Conservation (phyloP, 805 yeast species). For the Maudiozyma barnettii region DNA sequence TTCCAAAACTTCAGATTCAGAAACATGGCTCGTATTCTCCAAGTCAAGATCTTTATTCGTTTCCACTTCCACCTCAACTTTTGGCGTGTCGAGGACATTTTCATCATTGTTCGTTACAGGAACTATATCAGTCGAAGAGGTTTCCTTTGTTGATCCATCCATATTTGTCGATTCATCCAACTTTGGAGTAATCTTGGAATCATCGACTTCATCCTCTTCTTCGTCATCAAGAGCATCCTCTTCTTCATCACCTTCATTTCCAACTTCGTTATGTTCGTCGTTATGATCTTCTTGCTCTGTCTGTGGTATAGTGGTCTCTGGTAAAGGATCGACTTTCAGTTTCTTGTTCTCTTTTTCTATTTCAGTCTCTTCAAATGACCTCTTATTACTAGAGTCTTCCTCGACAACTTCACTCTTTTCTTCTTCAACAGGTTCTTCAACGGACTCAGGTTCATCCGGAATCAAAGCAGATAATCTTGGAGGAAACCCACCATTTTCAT, state of each 20-base stretch:
- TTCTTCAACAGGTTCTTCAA: conserved; percentile 1
- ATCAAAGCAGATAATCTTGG: conserved; percentile 10
- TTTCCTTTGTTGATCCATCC: background rate
- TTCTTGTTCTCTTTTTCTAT: conserved; percentile 14
- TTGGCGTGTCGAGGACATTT: background rate
- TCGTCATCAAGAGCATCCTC: conserved; percentile 11
- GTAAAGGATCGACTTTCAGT: background rate
- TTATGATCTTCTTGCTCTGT: conserved; percentile 13
- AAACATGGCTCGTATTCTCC: background rate
- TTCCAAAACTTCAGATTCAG: background rate
- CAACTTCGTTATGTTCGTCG: conserved; percentile 21
- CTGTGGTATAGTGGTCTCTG: background rate
- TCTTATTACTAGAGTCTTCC: background rate
- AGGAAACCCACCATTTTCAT: conserved; percentile 12
- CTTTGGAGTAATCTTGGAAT: background rate
- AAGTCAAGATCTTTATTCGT: background rate
- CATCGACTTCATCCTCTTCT: conserved; percentile 2
- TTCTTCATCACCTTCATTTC: conserved; percentile 20
- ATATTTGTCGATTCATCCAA: background rate
- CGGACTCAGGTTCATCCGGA: background rate
- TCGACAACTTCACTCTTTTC: background rate
- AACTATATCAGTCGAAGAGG: background rate
- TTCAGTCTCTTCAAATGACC: background rate
- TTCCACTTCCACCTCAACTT: background rate
- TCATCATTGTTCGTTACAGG: background rate